These are phyloP conservation scores for Pseudophaeomoniella oleicola DNA, from an alignment of 2,329 filamentous ascomycete genomes.

Conservation along the genomic window DNA sequence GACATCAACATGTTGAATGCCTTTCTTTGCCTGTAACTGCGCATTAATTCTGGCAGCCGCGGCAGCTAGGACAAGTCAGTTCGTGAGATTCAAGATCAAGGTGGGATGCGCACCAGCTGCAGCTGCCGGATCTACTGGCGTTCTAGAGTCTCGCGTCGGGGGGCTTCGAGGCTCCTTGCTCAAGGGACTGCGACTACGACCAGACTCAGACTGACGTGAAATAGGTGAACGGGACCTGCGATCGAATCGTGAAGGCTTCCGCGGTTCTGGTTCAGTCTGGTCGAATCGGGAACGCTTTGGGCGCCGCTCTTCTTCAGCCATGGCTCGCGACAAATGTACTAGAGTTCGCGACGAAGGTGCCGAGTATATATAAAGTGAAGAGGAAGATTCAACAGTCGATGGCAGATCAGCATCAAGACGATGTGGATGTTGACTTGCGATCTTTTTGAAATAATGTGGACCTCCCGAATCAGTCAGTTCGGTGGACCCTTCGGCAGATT, in stretches of 20 bases:
- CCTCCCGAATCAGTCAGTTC: no score
- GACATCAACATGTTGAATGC: conserved; percentile 79
- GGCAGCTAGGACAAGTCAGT: conserved; percentile 45
- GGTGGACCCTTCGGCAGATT: no score
- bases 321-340: conserved; percentile 22
- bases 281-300: conserved; percentile 88
- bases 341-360: no score
- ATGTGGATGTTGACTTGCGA: no score
- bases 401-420: no score
- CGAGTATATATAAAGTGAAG: no score
- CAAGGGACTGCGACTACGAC: conserved; percentile 70
- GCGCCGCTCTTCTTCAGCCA: conserved; percentile 67
- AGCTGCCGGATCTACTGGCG: conserved; percentile 52
- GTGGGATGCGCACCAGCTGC: conserved; percentile 53
- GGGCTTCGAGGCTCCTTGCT: conserved; percentile 37
- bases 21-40: conserved; percentile 71
- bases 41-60: conserved; percentile 81
- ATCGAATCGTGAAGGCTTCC: conserved; percentile 69
- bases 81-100: no score
- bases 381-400: no score
- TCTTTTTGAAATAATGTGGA: no score
- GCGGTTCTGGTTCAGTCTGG: conserved; percentile 70
- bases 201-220: conserved; percentile 48
- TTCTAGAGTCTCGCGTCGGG: conserved; percentile 28
- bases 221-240: conserved; percentile 77